phyloP scores from a whole-genome alignment of 2,329 filamentous ascomycete species.

The Cryphonectria nitschkei region DNA sequence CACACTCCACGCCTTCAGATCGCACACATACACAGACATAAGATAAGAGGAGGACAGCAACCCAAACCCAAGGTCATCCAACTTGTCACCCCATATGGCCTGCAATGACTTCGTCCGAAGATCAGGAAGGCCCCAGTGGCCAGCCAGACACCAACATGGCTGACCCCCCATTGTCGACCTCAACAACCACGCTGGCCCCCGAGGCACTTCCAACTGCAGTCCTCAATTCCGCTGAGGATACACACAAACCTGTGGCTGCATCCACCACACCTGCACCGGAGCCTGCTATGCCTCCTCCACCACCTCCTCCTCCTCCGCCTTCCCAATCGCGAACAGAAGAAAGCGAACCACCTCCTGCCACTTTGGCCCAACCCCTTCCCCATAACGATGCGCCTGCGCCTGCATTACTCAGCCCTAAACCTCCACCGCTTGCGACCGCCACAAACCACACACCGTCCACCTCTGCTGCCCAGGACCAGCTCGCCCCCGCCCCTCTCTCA shows the following conservation, averaged over 20 bases:
- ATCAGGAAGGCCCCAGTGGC: constrained; percentile 23
- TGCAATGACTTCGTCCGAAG: constrained; percentile 28
- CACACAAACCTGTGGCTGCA: neutral
- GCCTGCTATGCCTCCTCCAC: neutral
- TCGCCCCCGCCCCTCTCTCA: neutral
- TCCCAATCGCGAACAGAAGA: neutral
- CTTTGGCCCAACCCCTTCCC: neutral
- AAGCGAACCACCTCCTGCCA: neutral
- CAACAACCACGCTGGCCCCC: neutral
- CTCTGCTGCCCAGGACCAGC: neutral
- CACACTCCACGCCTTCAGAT: neutral
- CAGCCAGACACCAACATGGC: constrained; percentile 13
- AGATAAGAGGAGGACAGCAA: neutral
- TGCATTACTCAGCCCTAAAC: neutral
- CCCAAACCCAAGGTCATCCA: neutral
- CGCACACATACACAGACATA: neutral
- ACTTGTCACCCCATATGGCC: constrained; percentile 9
- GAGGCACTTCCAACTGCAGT: neutral
- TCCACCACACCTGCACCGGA: neutral
- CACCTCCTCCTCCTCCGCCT: neutral
- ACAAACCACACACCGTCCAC: neutral
- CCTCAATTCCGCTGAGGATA: neutral
- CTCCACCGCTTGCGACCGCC: neutral
- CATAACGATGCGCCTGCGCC: neutral
- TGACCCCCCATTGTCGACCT: constrained; percentile 4